These are phyloP conservation scores for Globisporangium irregulare DNA, from an alignment of 352 stramenopile species.

Conservation along the genomic window DNA sequence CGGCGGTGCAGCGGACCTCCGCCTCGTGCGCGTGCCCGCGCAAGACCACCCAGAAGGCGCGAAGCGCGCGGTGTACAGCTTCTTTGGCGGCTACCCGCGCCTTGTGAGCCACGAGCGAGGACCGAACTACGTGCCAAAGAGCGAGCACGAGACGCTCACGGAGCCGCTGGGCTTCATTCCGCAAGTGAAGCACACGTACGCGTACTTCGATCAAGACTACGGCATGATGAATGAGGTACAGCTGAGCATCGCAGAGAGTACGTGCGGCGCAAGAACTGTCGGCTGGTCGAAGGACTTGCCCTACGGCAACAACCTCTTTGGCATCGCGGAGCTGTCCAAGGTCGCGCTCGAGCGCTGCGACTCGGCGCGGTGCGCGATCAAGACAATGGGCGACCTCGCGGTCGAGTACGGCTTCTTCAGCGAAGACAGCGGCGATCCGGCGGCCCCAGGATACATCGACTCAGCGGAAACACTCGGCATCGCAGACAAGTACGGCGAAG, in stretches of 20 bases:
- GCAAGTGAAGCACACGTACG: conserved; percentile 91
- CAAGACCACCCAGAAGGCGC: conserved; percentile 44
- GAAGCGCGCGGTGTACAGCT: conserved; percentile 63
- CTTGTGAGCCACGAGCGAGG: conserved; percentile 72
- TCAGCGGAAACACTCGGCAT: conserved; percentile 87
- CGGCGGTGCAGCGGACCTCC: conserved; percentile 78
- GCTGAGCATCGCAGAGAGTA: conserved; percentile 93
- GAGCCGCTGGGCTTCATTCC: conserved; percentile 81
- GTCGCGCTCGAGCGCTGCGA: conserved; percentile 89
- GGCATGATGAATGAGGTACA: conserved; percentile 95
- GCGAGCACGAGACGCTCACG: conserved; percentile 29
- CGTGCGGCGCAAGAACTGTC: conserved; percentile 84
- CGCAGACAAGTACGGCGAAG: conserved; percentile 82
- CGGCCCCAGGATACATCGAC: conserved; percentile 54
- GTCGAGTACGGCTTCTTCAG: conserved; percentile 94
- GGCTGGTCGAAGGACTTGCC: conserved; percentile 58
- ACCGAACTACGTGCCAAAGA: conserved; percentile 49
- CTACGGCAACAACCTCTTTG: conserved; percentile 86
- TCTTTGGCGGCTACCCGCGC: conserved; percentile 68
- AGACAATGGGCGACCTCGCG: conserved; percentile 91
- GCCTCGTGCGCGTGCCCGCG: conserved; percentile 89
- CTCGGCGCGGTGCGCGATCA: conserved; percentile 73
- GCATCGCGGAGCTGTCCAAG: conserved; percentile 88
- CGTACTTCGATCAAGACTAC: conserved; percentile 93
- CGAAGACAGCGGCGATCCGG: conserved; percentile 75